Evolutionary conservation across 306 rosid genomes (phyloP).

Genomic region (Citrullus colocynthis): DNA sequence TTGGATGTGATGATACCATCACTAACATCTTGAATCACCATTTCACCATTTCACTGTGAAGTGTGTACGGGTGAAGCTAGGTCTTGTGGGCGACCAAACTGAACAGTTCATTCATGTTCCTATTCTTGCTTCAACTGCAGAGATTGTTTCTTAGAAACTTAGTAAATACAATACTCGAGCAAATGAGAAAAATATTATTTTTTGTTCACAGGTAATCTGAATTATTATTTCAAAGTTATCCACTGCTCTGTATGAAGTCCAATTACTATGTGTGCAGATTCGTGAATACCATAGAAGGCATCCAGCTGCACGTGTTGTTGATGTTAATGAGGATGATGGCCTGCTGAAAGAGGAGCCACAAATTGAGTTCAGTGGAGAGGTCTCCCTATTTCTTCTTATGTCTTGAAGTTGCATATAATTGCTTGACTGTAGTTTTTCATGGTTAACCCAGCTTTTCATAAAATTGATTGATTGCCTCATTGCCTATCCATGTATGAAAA

Average conservation of each 20-base stretch:
- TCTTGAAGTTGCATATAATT: background rate
- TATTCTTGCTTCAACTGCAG: background rate
- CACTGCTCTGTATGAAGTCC: background rate
- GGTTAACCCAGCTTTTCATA: background rate
- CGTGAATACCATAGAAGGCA: conserved; percentile 96
- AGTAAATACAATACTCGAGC: background rate
- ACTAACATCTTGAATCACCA: background rate
- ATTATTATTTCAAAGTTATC: background rate
- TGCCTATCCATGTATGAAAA: background rate
- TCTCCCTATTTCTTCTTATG: conserved; percentile 11
- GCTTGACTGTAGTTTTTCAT: background rate
- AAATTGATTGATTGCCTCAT: background rate
- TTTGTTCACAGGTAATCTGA: background rate
- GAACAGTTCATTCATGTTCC: background rate
- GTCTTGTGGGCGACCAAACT: background rate
- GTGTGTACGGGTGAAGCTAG: background rate
- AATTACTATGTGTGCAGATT: conserved; percentile 37
- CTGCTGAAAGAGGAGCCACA: conserved; percentile 78
- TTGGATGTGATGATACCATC: background rate
- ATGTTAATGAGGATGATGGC: conserved; percentile 59
- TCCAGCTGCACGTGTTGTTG: conserved; percentile 81
- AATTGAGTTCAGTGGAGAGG: conserved; percentile 98
- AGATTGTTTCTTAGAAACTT: background rate
- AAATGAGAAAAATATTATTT: background rate
- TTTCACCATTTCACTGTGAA: background rate